These are phyloP conservation scores for Zea luxurians DNA, from an alignment of 176 grass and related monocot genomes.

Conservation along the genomic window DNA sequence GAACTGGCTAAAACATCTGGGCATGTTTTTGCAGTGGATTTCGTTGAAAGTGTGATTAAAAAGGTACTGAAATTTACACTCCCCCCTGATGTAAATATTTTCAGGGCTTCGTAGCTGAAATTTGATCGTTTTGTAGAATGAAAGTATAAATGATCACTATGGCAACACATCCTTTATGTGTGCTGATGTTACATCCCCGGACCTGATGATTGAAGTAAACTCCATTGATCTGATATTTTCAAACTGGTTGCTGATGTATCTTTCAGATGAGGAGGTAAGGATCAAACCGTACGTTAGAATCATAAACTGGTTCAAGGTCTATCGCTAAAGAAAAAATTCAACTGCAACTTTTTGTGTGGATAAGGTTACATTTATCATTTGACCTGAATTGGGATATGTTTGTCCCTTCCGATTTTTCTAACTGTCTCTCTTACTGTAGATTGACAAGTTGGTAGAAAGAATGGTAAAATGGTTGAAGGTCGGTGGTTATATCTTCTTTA, in stretches of 20 bases:
- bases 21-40: conserved; percentile 89
- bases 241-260: conserved; percentile 97
- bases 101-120: background rate
- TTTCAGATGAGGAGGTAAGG: conserved; percentile 88
- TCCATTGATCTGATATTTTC: conserved; percentile 96
- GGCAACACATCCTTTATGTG: conserved; percentile 84
- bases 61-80: conserved; percentile 50
- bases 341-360: background rate
- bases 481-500: conserved; percentile 93
- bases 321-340: background rate
- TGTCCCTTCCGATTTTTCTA: background rate
- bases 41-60: conserved; percentile 90
- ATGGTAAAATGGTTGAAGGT: conserved; percentile 92
- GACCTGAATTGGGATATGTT: background rate
- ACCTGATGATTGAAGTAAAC: conserved; percentile 63
- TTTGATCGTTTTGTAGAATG: conserved; percentile 54
- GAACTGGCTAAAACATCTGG: conserved; percentile 83
- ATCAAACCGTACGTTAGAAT: background rate
- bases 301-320: background rate
- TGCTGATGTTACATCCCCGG: conserved; percentile 87
- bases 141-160: conserved; percentile 75
- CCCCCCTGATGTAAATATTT: background rate
- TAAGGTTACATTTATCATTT: background rate
- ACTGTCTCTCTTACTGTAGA: conserved; percentile 46
- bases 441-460: conserved; percentile 66